Percentiles rank a stretch among this genome's conserved stretches.
These are phyloP conservation scores for Alternaria arborescens DNA, from an alignment of 2,329 filamentous ascomycete species.

Conservation along the genomic window DNA sequence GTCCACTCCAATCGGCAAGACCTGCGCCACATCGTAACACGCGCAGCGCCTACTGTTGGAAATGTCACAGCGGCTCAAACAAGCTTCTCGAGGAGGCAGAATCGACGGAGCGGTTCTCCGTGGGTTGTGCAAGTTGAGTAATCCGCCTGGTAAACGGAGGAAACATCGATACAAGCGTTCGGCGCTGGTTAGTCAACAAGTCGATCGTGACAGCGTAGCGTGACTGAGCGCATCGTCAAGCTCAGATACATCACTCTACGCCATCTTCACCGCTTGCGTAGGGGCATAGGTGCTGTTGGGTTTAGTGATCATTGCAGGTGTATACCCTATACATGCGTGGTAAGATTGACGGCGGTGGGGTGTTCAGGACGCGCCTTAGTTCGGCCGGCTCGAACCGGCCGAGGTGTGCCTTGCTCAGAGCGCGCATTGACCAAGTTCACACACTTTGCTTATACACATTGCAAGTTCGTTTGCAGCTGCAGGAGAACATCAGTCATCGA, in stretches of 20 bases:
- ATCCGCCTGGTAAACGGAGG: background rate
- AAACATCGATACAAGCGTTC: background rate
- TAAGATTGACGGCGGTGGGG: background rate
- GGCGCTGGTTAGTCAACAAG: background rate
- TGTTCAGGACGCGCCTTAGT: background rate
- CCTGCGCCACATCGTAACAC: background rate
- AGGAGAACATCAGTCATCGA: background rate
- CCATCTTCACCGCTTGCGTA: background rate
- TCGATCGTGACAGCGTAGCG: background rate
- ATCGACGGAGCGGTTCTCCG: background rate
- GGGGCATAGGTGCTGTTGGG: background rate
- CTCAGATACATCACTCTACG: background rate
- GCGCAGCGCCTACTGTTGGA: background rate
- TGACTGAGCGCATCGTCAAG: background rate
- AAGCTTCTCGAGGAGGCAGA: background rate
- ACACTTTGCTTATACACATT: background rate
- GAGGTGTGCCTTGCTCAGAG: background rate
- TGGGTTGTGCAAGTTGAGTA: background rate
- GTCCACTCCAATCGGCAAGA: background rate
- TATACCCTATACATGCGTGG: background rate
- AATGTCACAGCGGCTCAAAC: background rate
- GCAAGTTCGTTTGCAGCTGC: background rate
- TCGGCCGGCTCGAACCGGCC: background rate
- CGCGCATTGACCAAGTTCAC: background rate
- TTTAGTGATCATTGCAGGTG: background rate